A percentile compares a stretch with the other conserved stretches of the same genome.
Conservation (phyloP, 352 stramenopile genomes). For the Globisporangium okanoganense region DNA sequence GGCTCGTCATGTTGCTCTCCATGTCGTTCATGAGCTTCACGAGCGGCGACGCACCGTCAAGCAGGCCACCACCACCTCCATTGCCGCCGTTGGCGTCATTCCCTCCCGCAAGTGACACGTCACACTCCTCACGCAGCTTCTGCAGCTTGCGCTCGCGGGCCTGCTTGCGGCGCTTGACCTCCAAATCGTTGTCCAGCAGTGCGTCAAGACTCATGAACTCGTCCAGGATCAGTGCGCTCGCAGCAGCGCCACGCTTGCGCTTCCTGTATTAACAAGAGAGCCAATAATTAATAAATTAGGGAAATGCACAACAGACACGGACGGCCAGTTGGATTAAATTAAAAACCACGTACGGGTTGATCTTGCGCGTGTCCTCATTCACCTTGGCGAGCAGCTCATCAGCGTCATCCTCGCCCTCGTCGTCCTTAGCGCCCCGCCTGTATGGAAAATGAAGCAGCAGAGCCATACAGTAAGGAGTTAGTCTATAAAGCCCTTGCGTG, state of each 20-base stretch:
- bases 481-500: background rate
- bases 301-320: background rate
- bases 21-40: conserved; percentile 67
- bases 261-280: conserved; percentile 19
- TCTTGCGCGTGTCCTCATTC: conserved; percentile 36
- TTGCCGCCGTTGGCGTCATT: background rate
- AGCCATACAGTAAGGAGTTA: too few species aligned
- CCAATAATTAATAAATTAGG: background rate
- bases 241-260: conserved; percentile 19
- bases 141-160: conserved; percentile 50
- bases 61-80: background rate
- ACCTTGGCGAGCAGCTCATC: conserved; percentile 43
- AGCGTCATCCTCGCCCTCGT: conserved; percentile 23
- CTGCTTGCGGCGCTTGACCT: conserved; percentile 57
- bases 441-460: too few species aligned
- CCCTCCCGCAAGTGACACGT: conserved; percentile 14
- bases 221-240: conserved; percentile 32
- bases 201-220: conserved; percentile 78
- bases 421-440: conserved; percentile 1
- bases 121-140: conserved; percentile 49
- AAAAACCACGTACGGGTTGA: conserved; percentile 16
- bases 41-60: conserved; percentile 31
- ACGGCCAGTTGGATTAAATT: background rate
- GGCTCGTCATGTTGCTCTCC: conserved; percentile 64
- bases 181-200: conserved; percentile 56